These are phyloP conservation scores for Heterobasidion parviporum DNA, from an alignment of 1,284 basidiomycete genomes.

Conservation along the genomic window DNA sequence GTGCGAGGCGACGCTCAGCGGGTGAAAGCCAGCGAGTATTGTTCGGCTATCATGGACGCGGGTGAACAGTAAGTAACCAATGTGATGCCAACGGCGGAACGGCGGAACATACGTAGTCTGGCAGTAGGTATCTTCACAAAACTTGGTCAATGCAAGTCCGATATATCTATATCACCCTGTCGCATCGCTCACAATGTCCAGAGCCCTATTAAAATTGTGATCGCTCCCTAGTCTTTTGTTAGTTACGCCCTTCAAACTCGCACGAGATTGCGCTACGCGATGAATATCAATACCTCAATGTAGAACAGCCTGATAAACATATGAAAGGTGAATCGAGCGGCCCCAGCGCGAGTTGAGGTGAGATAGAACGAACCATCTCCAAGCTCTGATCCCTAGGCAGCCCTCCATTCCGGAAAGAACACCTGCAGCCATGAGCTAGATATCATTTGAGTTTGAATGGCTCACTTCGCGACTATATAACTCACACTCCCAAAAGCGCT, in stretches of 20 bases:
- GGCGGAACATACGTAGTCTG: conserved; percentile 17
- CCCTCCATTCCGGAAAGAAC: conserved; percentile 67
- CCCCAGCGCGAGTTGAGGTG: neutral
- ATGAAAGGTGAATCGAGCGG: neutral
- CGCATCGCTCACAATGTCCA: conserved; percentile 37
- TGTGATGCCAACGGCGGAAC: neutral
- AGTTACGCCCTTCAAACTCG: neutral
- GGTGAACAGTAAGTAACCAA: neutral
- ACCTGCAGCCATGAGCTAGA: conserved; percentile 58
- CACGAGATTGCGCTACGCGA: neutral
- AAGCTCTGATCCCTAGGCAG: conserved; percentile 56
- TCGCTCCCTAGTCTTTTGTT: conserved; percentile 32
- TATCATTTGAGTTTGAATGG: neutral
- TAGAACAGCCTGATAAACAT: conserved; percentile 41
- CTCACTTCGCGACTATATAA: neutral
- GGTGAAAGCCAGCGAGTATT: conserved; percentile 61
- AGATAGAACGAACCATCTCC: conserved; percentile 47
- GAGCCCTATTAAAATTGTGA: conserved; percentile 49
- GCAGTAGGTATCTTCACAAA: conserved; percentile 12
- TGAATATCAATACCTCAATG: conserved; percentile 36
- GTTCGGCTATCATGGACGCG: conserved; percentile 32
- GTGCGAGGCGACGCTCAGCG: conserved; percentile 56
- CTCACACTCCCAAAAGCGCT: conserved; percentile 70
- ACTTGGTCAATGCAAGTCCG: neutral
- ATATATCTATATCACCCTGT: too few species aligned